phyloP scores from a whole-genome alignment of 108 stramenopile genomes.

The Skeletonema grethae region DNA sequence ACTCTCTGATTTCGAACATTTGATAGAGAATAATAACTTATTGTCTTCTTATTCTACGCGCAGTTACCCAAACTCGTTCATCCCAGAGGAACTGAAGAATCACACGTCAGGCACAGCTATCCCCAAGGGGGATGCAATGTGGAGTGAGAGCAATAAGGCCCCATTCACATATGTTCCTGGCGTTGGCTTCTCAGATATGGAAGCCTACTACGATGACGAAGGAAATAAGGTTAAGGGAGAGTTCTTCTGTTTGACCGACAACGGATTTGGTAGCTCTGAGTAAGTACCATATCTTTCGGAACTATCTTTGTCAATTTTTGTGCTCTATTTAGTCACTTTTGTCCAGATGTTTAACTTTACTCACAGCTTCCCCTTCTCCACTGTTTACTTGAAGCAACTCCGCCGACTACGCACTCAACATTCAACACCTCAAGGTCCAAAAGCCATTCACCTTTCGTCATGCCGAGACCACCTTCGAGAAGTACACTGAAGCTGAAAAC shows the following conservation, averaged over 20 bases:
- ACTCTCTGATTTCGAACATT: background rate
- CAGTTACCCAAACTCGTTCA: constrained; percentile 28
- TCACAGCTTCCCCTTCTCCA: background rate
- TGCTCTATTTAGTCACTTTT: too few relatives aligned
- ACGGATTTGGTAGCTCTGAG: constrained; percentile 41
- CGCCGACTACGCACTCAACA: constrained; percentile 46
- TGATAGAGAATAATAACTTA: constrained; percentile 1
- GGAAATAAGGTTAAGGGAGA: constrained; percentile 24
- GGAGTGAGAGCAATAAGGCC: background rate
- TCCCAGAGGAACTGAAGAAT: constrained; percentile 33
- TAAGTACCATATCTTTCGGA: constrained; percentile 4
- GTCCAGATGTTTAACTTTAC: background rate
- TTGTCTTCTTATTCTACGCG: background rate
- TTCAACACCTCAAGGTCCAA: constrained; percentile 47
- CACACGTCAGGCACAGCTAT: constrained; percentile 33
- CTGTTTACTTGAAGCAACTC: constrained; percentile 13
- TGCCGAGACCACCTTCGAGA: constrained; percentile 45
- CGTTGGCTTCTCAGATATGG: constrained; percentile 51
- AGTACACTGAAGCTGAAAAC: constrained; percentile 38
- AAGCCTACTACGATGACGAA: constrained; percentile 26
- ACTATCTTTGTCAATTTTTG: background rate
- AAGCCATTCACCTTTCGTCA: constrained; percentile 53
- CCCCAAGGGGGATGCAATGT: background rate
- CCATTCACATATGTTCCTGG: constrained; percentile 1
- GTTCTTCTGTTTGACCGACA: constrained; percentile 43